Evolutionary conservation across 805 yeast genomes (phyloP).

Genomic region (Metschnikowia bowlesiae): DNA sequence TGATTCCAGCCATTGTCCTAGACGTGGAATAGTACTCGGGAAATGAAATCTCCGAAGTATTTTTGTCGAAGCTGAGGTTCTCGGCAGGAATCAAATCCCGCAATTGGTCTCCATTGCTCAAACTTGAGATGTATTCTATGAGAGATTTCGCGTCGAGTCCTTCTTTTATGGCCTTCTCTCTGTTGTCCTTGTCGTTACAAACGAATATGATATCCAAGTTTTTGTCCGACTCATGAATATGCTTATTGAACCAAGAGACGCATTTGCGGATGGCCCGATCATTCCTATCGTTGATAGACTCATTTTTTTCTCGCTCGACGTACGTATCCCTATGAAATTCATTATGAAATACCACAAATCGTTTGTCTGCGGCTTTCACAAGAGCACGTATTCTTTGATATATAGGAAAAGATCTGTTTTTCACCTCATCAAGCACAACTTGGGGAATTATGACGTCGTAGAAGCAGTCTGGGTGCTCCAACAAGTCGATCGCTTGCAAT

Average conservation of each 20-base stretch:
- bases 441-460: constrained; percentile 94
- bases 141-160: constrained; percentile 54
- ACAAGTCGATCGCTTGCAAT: constrained; percentile 80
- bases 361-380: constrained; percentile 69
- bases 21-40: constrained; percentile 78
- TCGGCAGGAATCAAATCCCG: constrained; percentile 72
- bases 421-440: constrained; percentile 89
- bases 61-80: constrained; percentile 34
- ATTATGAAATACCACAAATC: constrained; percentile 89
- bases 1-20: constrained; percentile 84
- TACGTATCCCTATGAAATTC: constrained; percentile 77
- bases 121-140: constrained; percentile 61
- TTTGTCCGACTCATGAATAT: constrained; percentile 41
- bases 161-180: constrained; percentile 50
- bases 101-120: constrained; percentile 70
- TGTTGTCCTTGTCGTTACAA: constrained; percentile 74
- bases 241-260: constrained; percentile 67
- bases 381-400: constrained; percentile 78
- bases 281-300: constrained; percentile 81
- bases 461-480: constrained; percentile 73
- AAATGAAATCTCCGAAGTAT: constrained; percentile 52
- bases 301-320: constrained; percentile 57
- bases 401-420: constrained; percentile 80
- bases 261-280: constrained; percentile 83
- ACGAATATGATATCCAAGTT: constrained; percentile 52